These are phyloP conservation scores for Dryadomyces quercus-mongolicae DNA, from an alignment of 2,329 filamentous ascomycete genomes.

Conservation along the genomic window DNA sequence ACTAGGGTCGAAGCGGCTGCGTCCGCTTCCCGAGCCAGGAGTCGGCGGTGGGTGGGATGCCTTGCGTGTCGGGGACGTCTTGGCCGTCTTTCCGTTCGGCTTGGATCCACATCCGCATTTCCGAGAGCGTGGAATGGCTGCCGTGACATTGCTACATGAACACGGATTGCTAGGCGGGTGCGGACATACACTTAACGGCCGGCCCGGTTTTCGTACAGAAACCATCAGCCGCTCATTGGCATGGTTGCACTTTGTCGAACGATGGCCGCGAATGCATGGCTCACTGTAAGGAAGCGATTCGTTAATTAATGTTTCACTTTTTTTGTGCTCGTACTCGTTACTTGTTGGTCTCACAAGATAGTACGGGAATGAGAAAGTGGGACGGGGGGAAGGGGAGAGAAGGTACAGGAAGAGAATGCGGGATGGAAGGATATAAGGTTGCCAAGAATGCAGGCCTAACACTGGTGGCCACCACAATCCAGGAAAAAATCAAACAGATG, in stretches of 20 bases:
- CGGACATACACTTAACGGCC: constrained; percentile 57
- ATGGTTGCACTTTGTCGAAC: constrained; percentile 64
- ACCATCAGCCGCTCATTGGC: constrained; percentile 55
- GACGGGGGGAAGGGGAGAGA: too few relatives aligned
- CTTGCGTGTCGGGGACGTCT: constrained; percentile 24
- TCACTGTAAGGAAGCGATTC: constrained; percentile 36
- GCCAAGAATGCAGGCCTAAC: too few relatives aligned
- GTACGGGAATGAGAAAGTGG: not conserved
- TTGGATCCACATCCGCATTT: constrained; percentile 35
- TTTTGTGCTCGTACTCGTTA: too few relatives aligned
- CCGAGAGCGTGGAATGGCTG: constrained; percentile 47
- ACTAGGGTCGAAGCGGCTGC: constrained; percentile 31
- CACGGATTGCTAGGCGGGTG: constrained; percentile 51
- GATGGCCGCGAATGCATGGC: constrained; percentile 65
- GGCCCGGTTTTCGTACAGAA: constrained; percentile 59
- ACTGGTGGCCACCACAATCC: too few relatives aligned
- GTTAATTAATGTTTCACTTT: not conserved
- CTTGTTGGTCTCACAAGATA: not conserved
- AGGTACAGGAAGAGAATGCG: too few relatives aligned
- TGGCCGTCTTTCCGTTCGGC: constrained; percentile 17
- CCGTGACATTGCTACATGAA: constrained; percentile 50
- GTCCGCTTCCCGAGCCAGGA: constrained; percentile 20
- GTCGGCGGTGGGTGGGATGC: constrained; percentile 21
- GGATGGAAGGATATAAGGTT: not conserved
- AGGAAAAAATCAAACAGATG: not conserved